These are phyloP conservation scores for Dipodascopsis uninucleata DNA, from an alignment of 805 yeast species.

Conservation along the genomic window DNA sequence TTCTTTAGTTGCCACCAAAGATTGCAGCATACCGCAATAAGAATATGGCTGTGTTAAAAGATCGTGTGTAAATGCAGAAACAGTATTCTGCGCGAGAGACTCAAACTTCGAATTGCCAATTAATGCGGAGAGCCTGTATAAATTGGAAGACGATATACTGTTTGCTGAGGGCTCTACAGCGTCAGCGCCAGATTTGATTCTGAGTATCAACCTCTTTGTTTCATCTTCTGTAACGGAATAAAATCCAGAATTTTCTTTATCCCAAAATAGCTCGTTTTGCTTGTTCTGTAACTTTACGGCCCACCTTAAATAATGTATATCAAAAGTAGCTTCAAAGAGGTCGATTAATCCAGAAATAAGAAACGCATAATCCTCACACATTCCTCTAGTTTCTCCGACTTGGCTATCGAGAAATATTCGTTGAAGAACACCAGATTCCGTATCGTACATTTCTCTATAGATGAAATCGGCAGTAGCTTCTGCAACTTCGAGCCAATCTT, in stretches of 20 bases:
- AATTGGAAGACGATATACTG: conserved; percentile 36
- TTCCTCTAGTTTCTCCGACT: conserved; percentile 26
- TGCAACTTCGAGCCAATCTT: conserved; percentile 31
- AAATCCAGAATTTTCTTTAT: conserved; percentile 36
- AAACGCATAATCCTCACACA: conserved; percentile 40
- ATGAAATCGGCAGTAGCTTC: conserved; percentile 31
- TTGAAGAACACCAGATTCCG: conserved; percentile 18
- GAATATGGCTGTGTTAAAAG: conserved; percentile 17
- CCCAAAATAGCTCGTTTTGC: conserved; percentile 37
- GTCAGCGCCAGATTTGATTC: conserved; percentile 40
- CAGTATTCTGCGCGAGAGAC: conserved; percentile 14
- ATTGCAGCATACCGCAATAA: conserved; percentile 14
- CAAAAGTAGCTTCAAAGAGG: conserved; percentile 36
- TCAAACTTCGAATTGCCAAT: conserved; percentile 18
- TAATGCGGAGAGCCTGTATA: conserved; percentile 32
- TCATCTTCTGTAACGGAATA: conserved; percentile 30
- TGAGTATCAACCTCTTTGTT: conserved; percentile 31
- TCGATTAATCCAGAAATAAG: conserved; percentile 38
- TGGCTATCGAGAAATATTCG: conserved; percentile 27
- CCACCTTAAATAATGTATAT: conserved; percentile 32
- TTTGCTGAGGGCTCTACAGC: conserved; percentile 40
- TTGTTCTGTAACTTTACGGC: conserved; percentile 36
- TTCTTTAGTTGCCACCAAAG: conserved; percentile 13
- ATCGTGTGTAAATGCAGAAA: conserved; percentile 16
- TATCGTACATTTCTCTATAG: conserved; percentile 28